Conservation (phyloP, 2,329 filamentous ascomycete genomes). For the Parafenestella ontariensis region DNA sequence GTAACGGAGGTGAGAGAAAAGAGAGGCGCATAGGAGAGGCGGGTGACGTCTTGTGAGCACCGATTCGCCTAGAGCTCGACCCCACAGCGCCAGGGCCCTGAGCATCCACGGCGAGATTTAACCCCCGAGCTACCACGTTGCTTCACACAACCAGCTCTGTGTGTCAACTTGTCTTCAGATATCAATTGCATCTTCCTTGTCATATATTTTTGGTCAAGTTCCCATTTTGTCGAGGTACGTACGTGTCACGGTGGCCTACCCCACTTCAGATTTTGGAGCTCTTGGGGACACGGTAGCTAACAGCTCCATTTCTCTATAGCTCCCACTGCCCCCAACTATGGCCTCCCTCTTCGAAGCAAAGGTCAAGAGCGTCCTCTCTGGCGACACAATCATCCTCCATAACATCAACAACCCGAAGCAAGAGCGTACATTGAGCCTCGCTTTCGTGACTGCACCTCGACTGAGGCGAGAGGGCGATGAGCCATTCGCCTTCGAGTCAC, state of each 20-base stretch:
- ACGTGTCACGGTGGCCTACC: conserved; percentile 3
- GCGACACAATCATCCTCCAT: conserved; percentile 86
- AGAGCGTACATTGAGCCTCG: conserved; percentile 87
- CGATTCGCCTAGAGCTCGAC: conserved; percentile 19
- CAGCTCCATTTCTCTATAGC: conserved; percentile 18
- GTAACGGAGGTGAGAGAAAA: too few relatives aligned
- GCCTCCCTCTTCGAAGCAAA: conserved; percentile 49
- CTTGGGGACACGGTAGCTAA: conserved; percentile 40
- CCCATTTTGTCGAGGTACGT: conserved; percentile 12
- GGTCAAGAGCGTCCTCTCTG: conserved; percentile 93
- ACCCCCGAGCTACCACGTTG: conserved; percentile 19
- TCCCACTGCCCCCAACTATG: conserved; percentile 33
- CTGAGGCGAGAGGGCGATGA: conserved; percentile 89
- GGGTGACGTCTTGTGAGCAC: conserved; percentile 10
- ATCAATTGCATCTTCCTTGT: conserved; percentile 14
- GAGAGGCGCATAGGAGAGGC: not conserved
- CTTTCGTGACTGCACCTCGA: conserved; percentile 89
- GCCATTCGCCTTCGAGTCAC: conserved; percentile 90
- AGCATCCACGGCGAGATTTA: conserved; percentile 16
- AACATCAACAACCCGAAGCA: conserved; percentile 80
- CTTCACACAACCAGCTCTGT: conserved; percentile 9
- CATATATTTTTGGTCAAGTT: not conserved
- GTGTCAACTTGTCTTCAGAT: not conserved
- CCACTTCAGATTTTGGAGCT: conserved; percentile 10
- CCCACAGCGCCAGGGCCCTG: conserved; percentile 17